These are phyloP conservation scores for Amanita pallidorosea DNA, from an alignment of 768 basidiomycete genomes.

Conservation along the genomic window DNA sequence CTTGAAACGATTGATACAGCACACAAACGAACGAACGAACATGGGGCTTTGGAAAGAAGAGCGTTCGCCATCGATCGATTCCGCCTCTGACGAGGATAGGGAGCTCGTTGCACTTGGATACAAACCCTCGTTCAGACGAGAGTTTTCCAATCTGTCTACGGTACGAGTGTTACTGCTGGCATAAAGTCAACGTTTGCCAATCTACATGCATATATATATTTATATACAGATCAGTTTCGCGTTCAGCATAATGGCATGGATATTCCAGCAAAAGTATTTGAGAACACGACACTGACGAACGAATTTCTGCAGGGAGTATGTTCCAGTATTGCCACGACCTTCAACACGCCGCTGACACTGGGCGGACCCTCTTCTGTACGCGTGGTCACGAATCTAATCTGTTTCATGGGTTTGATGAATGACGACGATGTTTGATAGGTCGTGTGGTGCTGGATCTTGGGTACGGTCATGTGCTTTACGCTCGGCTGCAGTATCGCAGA, in stretches of 20 bases:
- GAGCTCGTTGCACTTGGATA: slow-evolving; percentile 60
- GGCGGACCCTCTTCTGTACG: slow-evolving; percentile 51
- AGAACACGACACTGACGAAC: not conserved
- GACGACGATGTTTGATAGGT: slow-evolving; percentile 14
- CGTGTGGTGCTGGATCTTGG: slow-evolving; percentile 70
- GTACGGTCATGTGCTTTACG: slow-evolving; percentile 63
- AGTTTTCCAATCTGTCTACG: slow-evolving; percentile 78
- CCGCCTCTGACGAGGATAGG: slow-evolving; percentile 41
- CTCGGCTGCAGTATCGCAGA: slow-evolving; percentile 67
- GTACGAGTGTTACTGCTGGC: slow-evolving; percentile 22
- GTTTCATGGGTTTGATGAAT: not conserved
- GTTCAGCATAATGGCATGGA: slow-evolving; percentile 64
- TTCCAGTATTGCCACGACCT: slow-evolving; percentile 69
- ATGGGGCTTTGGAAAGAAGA: not conserved
- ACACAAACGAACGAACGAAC: not conserved
- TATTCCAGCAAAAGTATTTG: not conserved
- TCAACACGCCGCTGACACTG: slow-evolving; percentile 60
- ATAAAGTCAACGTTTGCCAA: not conserved
- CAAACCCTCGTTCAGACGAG: slow-evolving; percentile 73
- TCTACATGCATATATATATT: not conserved
- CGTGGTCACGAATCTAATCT: not conserved
- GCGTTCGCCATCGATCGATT: not conserved
- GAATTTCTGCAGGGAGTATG: slow-evolving; percentile 45
- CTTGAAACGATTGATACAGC: no score
- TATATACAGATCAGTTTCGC: slow-evolving; percentile 55